Base-by-base conservation (phyloP, 1,139 yeast species). In the Yamadazyma sp. region DNA sequence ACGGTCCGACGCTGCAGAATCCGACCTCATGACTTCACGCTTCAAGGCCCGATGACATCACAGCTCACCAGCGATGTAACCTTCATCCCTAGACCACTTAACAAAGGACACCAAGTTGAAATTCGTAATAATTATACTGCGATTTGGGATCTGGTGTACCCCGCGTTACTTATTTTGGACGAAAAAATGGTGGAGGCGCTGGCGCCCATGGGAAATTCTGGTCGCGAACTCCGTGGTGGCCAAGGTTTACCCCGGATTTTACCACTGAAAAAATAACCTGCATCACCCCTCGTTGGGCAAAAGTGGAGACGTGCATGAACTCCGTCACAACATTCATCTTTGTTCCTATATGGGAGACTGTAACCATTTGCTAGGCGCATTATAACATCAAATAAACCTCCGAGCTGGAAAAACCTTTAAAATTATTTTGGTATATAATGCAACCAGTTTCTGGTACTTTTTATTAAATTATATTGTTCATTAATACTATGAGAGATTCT, bases 381-480 rank as follows among this genome's bases (percentile, higher is more conserved):
- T n/a, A 27, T 27, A 15, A 27, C 29, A 27, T 27, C 14, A 15
- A 27, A 15, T 27, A 27, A 27, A 27, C 18, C 29, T 27, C 29
- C 29, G 29, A 27, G 14, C 12, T 15, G 20, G 20, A 15, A 15
- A n/a, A 18, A 18, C 8, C 21, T 25, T 25, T 10, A 9, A 12
- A 4, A 25, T 14, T 6, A 6, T 7, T 27, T 27, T 27, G 29
- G 20, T 27, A 27, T 27, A 27, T 27, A 27, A 12, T 14, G 20
- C 3, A n/a, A 27, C 20, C 20, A 15, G n/a, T 6, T 15, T 11
- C 29, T 12, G 9, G 11, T 25, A 25, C 14, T 27, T 27, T 15
- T 14, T 14, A 5, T 13, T 26, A 9, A 26, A 9, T 27, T 15
- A 3, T 16, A 11, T 9, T 9, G 7, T 11, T 14, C 12, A 11